These are phyloP conservation scores for Diaporthe longicolla DNA, from an alignment of 2,329 filamentous ascomycete genomes.

Conservation along the genomic window DNA sequence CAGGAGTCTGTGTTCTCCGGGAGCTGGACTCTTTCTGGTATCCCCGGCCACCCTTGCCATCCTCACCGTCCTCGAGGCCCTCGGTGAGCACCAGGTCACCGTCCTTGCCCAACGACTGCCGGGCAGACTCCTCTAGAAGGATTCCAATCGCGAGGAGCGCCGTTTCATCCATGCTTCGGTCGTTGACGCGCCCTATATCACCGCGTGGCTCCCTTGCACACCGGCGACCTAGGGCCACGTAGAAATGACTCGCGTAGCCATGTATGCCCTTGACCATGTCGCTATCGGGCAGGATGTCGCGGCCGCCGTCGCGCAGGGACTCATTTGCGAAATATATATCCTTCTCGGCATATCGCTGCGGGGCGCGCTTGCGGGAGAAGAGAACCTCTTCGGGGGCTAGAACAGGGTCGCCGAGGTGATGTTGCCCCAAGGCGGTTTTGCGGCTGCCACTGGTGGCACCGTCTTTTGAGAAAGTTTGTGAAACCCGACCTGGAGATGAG, in stretches of 20 bases:
- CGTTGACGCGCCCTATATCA: conserved; percentile 56
- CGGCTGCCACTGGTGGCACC: conserved; percentile 36
- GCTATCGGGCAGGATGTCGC: conserved; percentile 72
- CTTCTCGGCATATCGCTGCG: conserved; percentile 76
- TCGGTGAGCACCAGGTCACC: conserved; percentile 83
- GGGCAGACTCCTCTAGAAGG: conserved; percentile 78
- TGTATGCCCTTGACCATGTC: conserved; percentile 80
- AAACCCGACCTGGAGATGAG: conserved; percentile 42
- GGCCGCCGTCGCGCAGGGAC: conserved; percentile 63
- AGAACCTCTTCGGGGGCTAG: conserved; percentile 79
- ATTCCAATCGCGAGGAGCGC: conserved; percentile 82
- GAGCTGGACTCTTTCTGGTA: conserved; percentile 22
- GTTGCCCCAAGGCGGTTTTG: conserved; percentile 45
- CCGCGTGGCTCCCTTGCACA: conserved; percentile 33
- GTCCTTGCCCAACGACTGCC: conserved; percentile 71
- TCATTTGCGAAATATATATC: conserved; percentile 80
- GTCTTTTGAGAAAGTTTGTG: conserved; percentile 39
- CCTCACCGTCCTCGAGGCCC: conserved; percentile 53
- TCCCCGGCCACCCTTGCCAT: conserved; percentile 6
- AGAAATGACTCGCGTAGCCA: conserved; percentile 77
- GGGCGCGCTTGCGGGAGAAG: conserved; percentile 75
- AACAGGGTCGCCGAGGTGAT: conserved; percentile 51
- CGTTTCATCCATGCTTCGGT: conserved; percentile 81
- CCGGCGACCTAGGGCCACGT: conserved; percentile 58
- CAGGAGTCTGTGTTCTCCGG: conserved; percentile 32